Base-by-base conservation (phyloP, 176 grass and related monocot species). In the Microstegium vimineum region DNA sequence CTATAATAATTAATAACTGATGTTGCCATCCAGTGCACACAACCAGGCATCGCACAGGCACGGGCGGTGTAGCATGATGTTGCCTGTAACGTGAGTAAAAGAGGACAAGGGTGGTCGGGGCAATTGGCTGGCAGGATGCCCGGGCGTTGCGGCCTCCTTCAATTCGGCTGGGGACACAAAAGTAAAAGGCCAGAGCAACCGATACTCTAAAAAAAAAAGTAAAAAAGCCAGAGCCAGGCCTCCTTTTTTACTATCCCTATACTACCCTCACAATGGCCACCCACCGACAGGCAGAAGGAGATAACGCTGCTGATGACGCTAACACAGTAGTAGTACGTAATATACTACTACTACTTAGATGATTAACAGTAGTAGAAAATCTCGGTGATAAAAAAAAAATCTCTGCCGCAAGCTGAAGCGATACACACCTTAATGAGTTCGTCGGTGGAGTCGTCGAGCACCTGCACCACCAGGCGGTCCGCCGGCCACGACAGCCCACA, bases 361-460 rank as follows among this genome's bases (percentile, higher is more conserved):
- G 17, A 79, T 79, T 79, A 79, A 41, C 10, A 1, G n/a, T 7
- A 60, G 52, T 22, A 9, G 22, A 3, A 3, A 60, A 60, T 18
- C n/a, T n/a, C n/a, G n/a, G n/a, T n/a, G n/a, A n/a, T n/a, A n/a
- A n/a, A n/a, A n/a, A n/a, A n/a, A n/a, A n/a, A n/a, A n/a, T n/a
- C n/a, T n/a, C n/a, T n/a, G n/a, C n/a, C n/a, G n/a, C n/a, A n/a
- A n/a, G n/a, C n/a, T n/a, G n/a, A n/a, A n/a, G 5, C 14, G 45
- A 11, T 41, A 5, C 16, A 20, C 42, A 89, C 90, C 86, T 92
- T 89, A 37, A 92, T n/a, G 16, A 92, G 26, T 0, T 83, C 74
- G 74, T 92, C 90, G n/a, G 90, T 92, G 68, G 90, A 92, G 68
- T 92, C 90, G 86, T 92, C 90, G 32, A 92, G 83, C 61, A 92